A percentile compares a stretch with the other conserved stretches of the same genome.
These are phyloP conservation scores for Xerocomellus amylosporus DNA, from an alignment of 768 basidiomycete species.

Conservation along the genomic window DNA sequence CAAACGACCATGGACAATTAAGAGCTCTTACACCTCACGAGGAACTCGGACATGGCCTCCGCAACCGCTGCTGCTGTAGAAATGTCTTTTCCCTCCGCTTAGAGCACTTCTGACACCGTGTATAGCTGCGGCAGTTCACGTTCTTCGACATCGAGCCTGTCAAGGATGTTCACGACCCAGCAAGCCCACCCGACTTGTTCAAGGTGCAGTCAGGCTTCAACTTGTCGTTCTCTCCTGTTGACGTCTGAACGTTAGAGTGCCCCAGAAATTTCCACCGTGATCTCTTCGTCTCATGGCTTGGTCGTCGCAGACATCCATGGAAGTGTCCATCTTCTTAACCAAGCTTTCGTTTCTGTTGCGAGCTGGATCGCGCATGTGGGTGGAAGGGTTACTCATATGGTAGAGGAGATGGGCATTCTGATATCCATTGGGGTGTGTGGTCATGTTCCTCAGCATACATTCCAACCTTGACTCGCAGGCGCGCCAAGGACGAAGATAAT, in stretches of 20 bases:
- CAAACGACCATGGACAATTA: too few relatives aligned
- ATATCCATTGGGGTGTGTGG: conserved; percentile 83
- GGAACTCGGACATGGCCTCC: conserved; percentile 10
- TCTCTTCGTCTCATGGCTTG: conserved; percentile 61
- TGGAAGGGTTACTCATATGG: conserved; percentile 85
- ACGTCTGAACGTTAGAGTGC: conserved; percentile 41
- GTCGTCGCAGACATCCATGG: conserved; percentile 87
- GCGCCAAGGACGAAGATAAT: conserved; percentile 67
- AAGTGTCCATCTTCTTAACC: conserved; percentile 70
- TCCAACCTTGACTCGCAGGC: conserved; percentile 11
- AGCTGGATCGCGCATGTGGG: conserved; percentile 80
- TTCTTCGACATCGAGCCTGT: conserved; percentile 83
- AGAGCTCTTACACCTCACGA: too few relatives aligned
- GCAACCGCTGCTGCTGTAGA: conserved; percentile 22
- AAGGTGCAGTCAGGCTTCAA: conserved; percentile 43
- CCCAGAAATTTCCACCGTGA: conserved; percentile 69
- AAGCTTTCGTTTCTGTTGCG: conserved; percentile 63
- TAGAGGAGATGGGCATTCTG: conserved; percentile 74
- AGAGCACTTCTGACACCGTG: conserved; percentile 5
- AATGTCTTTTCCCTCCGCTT: neutral
- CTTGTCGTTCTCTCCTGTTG: neutral
- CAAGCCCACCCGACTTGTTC: conserved; percentile 74
- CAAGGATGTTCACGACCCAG: conserved; percentile 76
- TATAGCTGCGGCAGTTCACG: conserved; percentile 82
- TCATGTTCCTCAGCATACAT: neutral